These are phyloP conservation scores for Flaveria trinervia DNA, from an alignment of 129 eudicot species.

Conservation along the genomic window DNA sequence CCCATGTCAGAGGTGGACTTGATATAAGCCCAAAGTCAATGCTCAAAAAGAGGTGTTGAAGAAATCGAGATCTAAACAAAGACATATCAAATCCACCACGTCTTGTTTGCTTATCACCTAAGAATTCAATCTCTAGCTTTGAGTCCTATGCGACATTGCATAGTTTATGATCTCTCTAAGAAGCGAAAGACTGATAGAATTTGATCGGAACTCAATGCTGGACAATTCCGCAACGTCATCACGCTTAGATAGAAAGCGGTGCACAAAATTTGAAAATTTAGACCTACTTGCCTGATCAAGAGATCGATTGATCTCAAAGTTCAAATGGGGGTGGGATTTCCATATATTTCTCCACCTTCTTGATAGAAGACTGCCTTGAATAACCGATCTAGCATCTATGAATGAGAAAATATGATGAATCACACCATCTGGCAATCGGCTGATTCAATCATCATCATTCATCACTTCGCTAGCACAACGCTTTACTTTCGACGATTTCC, in stretches of 20 bases:
- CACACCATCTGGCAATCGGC: conserved; percentile 19
- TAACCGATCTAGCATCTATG: neutral
- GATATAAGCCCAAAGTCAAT: conserved; percentile 11
- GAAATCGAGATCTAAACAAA: conserved; percentile 23
- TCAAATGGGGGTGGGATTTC: conserved; percentile 26
- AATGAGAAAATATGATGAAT: conserved; percentile 26
- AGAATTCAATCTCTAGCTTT: conserved; percentile 22
- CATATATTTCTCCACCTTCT: conserved; percentile 25
- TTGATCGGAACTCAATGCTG: conserved; percentile 19
- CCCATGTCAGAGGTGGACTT: conserved; percentile 21
- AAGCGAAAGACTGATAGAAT: conserved; percentile 11
- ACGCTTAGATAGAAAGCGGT: conserved; percentile 19
- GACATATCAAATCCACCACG: conserved; percentile 25
- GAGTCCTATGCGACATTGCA: conserved; percentile 22
- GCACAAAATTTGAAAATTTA: conserved; percentile 10
- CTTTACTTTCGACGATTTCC: neutral
- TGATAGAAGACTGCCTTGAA: conserved; percentile 21
- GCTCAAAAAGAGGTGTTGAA: conserved; percentile 10
- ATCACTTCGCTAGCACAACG: neutral
- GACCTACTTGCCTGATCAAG: neutral
- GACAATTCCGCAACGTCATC: neutral
- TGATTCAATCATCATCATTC: conserved; percentile 24
- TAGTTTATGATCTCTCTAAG: conserved; percentile 22
- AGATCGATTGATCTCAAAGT: conserved; percentile 5
- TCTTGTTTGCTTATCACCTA: conserved; percentile 15